Evolutionary conservation across 257 asterid genomes (phyloP).

Genomic region (Verbena officinalis): DNA sequence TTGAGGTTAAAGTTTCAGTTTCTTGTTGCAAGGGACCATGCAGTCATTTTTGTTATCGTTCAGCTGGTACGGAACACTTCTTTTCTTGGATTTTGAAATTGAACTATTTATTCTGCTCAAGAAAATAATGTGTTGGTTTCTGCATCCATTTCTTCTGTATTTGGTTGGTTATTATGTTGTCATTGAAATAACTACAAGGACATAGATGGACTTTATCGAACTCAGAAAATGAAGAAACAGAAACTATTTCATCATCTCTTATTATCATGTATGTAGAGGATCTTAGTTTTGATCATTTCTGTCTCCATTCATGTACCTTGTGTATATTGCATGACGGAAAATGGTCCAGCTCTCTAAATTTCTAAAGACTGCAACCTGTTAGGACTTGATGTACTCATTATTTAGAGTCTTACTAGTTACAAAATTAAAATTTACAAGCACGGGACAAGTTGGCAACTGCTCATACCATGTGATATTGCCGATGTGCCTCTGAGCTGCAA

Average conservation of each 20-base stretch:
- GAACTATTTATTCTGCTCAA: not conserved
- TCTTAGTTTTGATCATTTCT: not conserved
- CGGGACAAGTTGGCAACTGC: not conserved
- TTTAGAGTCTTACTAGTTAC: not conserved
- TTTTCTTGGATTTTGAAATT: conserved; percentile 7
- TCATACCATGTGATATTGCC: not conserved
- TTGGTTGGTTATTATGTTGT: not conserved
- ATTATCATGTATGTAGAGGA: not conserved
- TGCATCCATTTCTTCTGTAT: conserved; percentile 10
- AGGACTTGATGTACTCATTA: not conserved
- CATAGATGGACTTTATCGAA: not conserved
- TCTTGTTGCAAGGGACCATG: conserved; percentile 99
- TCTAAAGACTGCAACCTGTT: not conserved
- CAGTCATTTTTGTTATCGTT: conserved; percentile 79
- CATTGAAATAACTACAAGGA: not conserved
- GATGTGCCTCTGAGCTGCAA: not conserved
- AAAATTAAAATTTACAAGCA: not conserved
- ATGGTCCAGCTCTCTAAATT: not conserved
- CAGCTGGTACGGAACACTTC: conserved; percentile 76
- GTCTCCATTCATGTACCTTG: not conserved
- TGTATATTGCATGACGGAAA: not conserved
- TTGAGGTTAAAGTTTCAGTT: conserved; percentile 92
- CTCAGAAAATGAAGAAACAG: not conserved
- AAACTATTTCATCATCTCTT: not conserved
- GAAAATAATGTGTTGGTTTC: not conserved